These are phyloP conservation scores for Kappamyces sp. DNA, from an alignment of 192 early-diverging fungal species.

Conservation along the genomic window DNA sequence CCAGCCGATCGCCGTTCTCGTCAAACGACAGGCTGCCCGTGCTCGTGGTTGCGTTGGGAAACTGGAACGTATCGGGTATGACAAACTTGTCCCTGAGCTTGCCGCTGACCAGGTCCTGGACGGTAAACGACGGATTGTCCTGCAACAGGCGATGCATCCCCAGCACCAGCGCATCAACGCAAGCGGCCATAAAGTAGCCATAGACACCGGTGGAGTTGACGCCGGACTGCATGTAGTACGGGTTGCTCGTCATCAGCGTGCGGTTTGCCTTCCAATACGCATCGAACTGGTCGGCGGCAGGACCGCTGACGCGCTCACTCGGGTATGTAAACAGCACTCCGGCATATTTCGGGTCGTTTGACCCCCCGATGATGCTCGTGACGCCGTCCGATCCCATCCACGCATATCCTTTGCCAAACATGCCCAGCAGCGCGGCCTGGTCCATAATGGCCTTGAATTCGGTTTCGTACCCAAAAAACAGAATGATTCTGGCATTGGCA, in stretches of 20 bases:
- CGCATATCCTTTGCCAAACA: slow-evolving; percentile 5
- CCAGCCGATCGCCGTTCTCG: slow-evolving; percentile 9
- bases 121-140: neutral
- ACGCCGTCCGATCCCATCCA: slow-evolving; percentile 7
- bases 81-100: neutral
- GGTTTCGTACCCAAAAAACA: slow-evolving; percentile 6
- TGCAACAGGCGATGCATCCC: slow-evolving; percentile 9
- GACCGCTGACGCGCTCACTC: neutral
- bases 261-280: slow-evolving; percentile 13
- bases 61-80: slow-evolving; percentile 5
- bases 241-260: neutral
- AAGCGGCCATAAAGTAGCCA: slow-evolving; percentile 2
- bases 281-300: neutral
- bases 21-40: neutral
- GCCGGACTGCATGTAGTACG: neutral
- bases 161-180: slow-evolving; percentile 3
- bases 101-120: neutral
- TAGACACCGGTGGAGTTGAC: neutral
- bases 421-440: neutral
- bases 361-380: neutral
- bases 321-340: slow-evolving; percentile 8
- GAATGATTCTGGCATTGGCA: slow-evolving; percentile 7
- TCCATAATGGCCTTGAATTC: slow-evolving; percentile 2
- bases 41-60: slow-evolving; percentile 6
- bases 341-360: neutral